Evolutionary conservation across 129 eudicot genomes (phyloP).

Genomic region (Flaveria bidentis): DNA sequence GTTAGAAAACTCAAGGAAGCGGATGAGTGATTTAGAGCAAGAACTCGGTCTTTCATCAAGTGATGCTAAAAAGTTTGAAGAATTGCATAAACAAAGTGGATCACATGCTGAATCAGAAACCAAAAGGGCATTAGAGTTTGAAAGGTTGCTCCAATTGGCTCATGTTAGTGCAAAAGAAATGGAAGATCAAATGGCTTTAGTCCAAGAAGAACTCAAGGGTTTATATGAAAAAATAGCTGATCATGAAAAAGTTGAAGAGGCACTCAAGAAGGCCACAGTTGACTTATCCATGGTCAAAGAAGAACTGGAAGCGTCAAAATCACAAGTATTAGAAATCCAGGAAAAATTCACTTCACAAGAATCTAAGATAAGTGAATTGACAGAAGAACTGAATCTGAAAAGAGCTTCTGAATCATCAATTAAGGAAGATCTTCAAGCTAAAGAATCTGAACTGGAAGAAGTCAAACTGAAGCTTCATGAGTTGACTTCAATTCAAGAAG

Average conservation of each 20-base stretch:
- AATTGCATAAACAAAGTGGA: constrained; percentile 76
- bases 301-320: constrained; percentile 61
- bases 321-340: constrained; percentile 50
- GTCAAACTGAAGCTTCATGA: constrained; percentile 52
- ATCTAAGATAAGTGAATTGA: constrained; percentile 45
- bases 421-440: constrained; percentile 54
- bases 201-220: constrained; percentile 71
- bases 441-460: constrained; percentile 57
- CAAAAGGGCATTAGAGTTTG: constrained; percentile 67
- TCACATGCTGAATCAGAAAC: constrained; percentile 79
- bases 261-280: constrained; percentile 48
- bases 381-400: constrained; percentile 51
- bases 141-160: constrained; percentile 69
- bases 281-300: constrained; percentile 56
- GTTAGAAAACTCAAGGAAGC: constrained; percentile 68
- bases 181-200: constrained; percentile 67
- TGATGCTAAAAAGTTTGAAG: constrained; percentile 74
- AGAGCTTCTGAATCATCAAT: constrained; percentile 53
- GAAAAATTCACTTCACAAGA: constrained; percentile 53
- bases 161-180: constrained; percentile 66
- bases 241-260: constrained; percentile 69
- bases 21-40: constrained; percentile 59
- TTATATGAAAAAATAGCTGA: constrained; percentile 62
- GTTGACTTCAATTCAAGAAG: constrained; percentile 43
- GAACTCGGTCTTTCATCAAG: constrained; percentile 53